Conservation (phyloP, 306 rosid species). For the Quercus bicolor region DNA sequence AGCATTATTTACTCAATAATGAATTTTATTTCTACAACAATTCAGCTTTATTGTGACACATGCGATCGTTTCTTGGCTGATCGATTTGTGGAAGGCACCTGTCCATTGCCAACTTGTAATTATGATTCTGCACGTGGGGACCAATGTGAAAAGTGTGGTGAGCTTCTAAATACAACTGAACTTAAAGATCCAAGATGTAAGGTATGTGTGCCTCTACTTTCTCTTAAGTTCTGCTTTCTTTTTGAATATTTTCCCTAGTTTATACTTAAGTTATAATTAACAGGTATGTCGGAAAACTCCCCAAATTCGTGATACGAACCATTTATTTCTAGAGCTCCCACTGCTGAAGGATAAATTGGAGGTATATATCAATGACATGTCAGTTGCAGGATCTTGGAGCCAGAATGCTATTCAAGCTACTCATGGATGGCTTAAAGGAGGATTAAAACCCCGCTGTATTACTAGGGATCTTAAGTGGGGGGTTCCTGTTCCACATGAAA, state of each 20-base stretch:
- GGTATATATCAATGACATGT: slow-evolving; percentile 62
- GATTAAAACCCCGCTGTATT: slow-evolving; percentile 78
- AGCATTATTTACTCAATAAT: not conserved
- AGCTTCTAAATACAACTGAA: slow-evolving; percentile 86
- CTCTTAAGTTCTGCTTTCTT: not conserved
- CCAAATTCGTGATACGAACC: slow-evolving; percentile 78
- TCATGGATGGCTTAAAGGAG: slow-evolving; percentile 85
- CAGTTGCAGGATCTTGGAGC: slow-evolving; percentile 89
- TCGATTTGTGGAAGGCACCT: slow-evolving; percentile 86
- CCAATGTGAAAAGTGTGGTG: slow-evolving; percentile 94
- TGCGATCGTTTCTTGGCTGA: slow-evolving; percentile 89
- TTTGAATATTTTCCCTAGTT: not conserved
- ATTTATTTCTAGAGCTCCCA: slow-evolving; percentile 92
- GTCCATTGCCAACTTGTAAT: slow-evolving; percentile 74
- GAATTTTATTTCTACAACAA: slow-evolving; percentile 14
- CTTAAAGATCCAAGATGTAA: slow-evolving; percentile 85
- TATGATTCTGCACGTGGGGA: slow-evolving; percentile 95
- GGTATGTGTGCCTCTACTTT: slow-evolving; percentile 34
- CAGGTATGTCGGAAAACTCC: slow-evolving; percentile 83
- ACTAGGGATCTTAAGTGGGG: slow-evolving; percentile 99
- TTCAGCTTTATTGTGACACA: slow-evolving; percentile 84
- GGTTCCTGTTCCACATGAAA: slow-evolving; percentile 95
- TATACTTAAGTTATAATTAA: not conserved
- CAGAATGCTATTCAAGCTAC: slow-evolving; percentile 93
- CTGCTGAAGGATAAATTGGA: slow-evolving; percentile 63